These are phyloP conservation scores for Kodamaea neixiangensis DNA, from an alignment of 805 yeast species.

Conservation along the genomic window DNA sequence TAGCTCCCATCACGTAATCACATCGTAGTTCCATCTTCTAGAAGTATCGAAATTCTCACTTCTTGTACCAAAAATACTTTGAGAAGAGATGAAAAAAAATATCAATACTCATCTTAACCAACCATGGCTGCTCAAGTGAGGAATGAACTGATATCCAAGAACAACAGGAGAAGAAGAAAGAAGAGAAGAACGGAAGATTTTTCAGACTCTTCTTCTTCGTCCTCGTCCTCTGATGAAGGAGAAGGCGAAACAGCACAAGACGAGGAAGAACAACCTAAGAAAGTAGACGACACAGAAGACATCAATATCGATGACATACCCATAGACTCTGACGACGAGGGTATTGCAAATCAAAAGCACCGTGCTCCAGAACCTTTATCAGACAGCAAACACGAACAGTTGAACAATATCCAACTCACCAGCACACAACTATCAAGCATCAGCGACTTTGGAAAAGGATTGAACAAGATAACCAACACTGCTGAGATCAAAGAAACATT, in stretches of 20 bases:
- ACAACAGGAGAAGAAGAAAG: conserved; percentile 59
- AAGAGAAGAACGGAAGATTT: conserved; percentile 83
- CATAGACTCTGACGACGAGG: conserved; percentile 28
- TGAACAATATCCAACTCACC: conserved; percentile 28
- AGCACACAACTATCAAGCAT: conserved; percentile 21
- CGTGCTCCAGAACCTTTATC: conserved; percentile 22
- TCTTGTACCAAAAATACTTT: neutral
- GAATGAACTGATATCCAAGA: conserved; percentile 18
- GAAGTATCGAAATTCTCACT: too few relatives aligned
- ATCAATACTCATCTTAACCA: conserved; percentile 3
- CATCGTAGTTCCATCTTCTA: too few relatives aligned
- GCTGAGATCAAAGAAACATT: conserved; percentile 24
- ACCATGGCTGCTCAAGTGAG: conserved; percentile 13
- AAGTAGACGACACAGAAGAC: conserved; percentile 23
- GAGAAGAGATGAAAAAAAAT: conserved; percentile 1
- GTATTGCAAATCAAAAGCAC: neutral
- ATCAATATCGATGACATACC: conserved; percentile 35
- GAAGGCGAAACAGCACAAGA: conserved; percentile 15
- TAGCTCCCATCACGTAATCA: too few relatives aligned
- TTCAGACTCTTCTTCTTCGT: conserved; percentile 54
- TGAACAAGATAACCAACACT: conserved; percentile 12
- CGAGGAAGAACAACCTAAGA: conserved; percentile 5
- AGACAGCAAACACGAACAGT: conserved; percentile 19
- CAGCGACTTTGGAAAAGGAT: conserved; percentile 16
- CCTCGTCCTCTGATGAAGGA: conserved; percentile 34